Evolutionary conservation across 2,329 filamentous ascomycete genomes (phyloP).

Genomic region (Alternaria ethzedia): DNA sequence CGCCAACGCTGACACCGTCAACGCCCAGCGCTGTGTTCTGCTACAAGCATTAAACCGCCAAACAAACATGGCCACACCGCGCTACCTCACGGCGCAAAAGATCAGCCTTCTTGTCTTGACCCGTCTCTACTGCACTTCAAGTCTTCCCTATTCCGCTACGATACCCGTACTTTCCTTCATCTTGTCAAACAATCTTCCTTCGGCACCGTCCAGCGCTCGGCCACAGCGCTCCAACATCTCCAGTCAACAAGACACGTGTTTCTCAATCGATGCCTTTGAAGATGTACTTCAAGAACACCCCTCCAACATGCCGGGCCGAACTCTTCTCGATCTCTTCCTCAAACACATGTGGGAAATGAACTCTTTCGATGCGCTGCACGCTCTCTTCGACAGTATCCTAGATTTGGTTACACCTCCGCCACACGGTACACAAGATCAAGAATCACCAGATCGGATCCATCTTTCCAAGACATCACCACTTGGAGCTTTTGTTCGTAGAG

Average conservation of each 20-base stretch:
- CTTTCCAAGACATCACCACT: constrained; percentile 78
- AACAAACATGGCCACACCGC: constrained; percentile 64
- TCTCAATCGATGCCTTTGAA: constrained; percentile 53
- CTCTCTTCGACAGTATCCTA: constrained; percentile 70
- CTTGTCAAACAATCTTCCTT: constrained; percentile 68
- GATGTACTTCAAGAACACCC: constrained; percentile 52
- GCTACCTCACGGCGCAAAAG: constrained; percentile 88
- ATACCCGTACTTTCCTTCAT: constrained; percentile 81
- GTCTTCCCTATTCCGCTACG: constrained; percentile 71
- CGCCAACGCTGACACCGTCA: neutral
- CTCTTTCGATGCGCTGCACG: constrained; percentile 79
- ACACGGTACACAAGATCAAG: constrained; percentile 28
- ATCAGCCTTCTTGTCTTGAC: constrained; percentile 81
- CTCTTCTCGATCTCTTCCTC: constrained; percentile 88
- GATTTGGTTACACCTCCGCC: constrained; percentile 62
- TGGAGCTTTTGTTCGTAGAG: constrained; percentile 78
- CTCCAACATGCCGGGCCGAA: constrained; percentile 71
- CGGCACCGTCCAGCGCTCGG: constrained; percentile 29
- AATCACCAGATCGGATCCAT: constrained; percentile 56
- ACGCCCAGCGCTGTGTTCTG: neutral
- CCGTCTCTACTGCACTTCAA: constrained; percentile 77
- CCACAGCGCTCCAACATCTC: constrained; percentile 22
- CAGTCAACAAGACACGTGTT: constrained; percentile 45
- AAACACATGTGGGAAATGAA: constrained; percentile 82
- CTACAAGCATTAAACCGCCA: constrained; percentile 1